Evolutionary conservation across 805 yeast genomes (phyloP).

Genomic region (Sugiyamaella chiloensis): DNA sequence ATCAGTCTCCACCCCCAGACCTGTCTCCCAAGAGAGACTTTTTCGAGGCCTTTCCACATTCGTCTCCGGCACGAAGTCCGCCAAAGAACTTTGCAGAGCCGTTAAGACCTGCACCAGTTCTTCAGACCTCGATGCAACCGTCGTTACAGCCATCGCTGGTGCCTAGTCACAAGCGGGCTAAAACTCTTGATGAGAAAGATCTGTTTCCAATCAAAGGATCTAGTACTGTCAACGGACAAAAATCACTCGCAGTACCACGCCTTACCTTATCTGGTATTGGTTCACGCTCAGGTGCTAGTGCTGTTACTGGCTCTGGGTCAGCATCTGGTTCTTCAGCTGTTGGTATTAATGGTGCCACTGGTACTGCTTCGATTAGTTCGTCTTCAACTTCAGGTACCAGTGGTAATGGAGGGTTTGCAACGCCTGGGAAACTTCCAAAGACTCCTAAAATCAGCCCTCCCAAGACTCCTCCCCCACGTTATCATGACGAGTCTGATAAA

Average conservation of each 20-base stretch:
- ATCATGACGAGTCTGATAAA: conserved; percentile 18
- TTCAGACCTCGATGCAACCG: conserved; percentile 12
- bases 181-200: conserved; percentile 22
- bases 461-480: conserved; percentile 28
- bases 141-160: conserved; percentile 12
- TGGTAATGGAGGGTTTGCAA: neutral
- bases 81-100: conserved; percentile 9
- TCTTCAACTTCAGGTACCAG: neutral
- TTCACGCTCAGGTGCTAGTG: neutral
- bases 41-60: conserved; percentile 13
- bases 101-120: conserved; percentile 7
- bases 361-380: neutral
- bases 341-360: neutral
- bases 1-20: conserved; percentile 11
- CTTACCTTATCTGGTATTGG: no score
- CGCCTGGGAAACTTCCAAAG: no score
- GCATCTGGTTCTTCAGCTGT: neutral
- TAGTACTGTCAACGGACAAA: no score
- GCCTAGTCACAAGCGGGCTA: conserved; percentile 21
- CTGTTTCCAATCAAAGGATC: neutral
- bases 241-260: no score
- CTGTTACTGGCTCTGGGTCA: neutral
- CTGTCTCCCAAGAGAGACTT: conserved; percentile 19
- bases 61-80: conserved; percentile 16
- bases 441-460: conserved; percentile 16